Evolutionary conservation across 1,284 basidiomycete species (phyloP).

Genomic region (Sanghuangporus baumii): DNA sequence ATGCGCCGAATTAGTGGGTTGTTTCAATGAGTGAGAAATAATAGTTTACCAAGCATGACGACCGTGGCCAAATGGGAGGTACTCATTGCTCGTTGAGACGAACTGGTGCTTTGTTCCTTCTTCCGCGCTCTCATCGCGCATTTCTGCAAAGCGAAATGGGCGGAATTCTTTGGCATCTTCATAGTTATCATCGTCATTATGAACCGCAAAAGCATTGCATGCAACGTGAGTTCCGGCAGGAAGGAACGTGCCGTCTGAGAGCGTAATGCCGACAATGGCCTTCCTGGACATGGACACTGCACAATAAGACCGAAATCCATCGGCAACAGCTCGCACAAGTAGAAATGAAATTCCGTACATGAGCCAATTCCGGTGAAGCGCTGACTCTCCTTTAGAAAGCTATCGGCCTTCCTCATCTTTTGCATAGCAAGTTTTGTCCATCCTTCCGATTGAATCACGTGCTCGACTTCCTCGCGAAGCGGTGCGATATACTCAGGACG

Average conservation of each 20-base stretch:
- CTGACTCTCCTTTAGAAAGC: constrained; percentile 40
- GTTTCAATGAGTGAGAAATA: not conserved
- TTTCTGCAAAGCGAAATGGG: constrained; percentile 33
- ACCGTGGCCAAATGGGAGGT: constrained; percentile 28
- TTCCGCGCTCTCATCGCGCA: constrained; percentile 26
- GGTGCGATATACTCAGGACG: constrained; percentile 33
- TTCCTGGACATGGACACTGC: constrained; percentile 30
- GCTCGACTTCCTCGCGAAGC: constrained; percentile 41
- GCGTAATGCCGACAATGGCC: constrained; percentile 32
- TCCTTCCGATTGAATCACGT: constrained; percentile 32
- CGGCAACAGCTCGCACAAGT: not conserved
- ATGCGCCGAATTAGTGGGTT: not conserved
- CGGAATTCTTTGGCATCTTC: constrained; percentile 26
- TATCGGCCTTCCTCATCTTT: constrained; percentile 42
- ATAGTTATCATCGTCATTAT: constrained; percentile 26
- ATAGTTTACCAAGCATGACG: constrained; percentile 25
- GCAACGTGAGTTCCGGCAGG: constrained; percentile 31
- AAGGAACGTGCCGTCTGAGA: constrained; percentile 36
- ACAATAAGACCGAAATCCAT: constrained; percentile 7
- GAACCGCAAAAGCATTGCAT: constrained; percentile 23
- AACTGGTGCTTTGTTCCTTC: constrained; percentile 20
- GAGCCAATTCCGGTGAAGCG: constrained; percentile 27
- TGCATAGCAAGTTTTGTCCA: constrained; percentile 39
- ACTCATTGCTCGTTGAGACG: constrained; percentile 23
- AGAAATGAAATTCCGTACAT: constrained; percentile 22